Percentiles rank a stretch among this genome's conserved stretches.
These are phyloP conservation scores for Auricularia sp. DNA, from an alignment of 768 basidiomycete species.

Conservation along the genomic window DNA sequence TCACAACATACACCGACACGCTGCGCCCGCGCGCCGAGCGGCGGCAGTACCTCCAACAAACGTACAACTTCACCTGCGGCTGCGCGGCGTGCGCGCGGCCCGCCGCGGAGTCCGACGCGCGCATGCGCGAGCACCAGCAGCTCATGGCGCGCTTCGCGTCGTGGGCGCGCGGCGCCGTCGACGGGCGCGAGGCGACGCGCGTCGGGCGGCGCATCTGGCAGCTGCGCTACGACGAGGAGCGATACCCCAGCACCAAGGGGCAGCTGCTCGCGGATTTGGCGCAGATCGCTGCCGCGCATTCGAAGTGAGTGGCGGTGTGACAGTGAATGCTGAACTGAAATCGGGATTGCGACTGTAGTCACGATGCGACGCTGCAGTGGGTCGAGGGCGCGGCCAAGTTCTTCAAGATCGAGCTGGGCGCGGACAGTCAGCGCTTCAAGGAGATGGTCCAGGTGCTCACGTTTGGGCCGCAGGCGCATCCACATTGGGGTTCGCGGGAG, in stretches of 20 bases:
- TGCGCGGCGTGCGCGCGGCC: slow-evolving; percentile 51
- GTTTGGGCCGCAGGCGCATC: slow-evolving; percentile 30
- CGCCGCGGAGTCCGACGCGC: slow-evolving; percentile 31
- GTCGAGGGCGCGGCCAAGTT: slow-evolving; percentile 38
- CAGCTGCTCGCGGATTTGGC: slow-evolving; percentile 50
- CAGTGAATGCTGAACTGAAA: neutral
- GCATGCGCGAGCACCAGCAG: slow-evolving; percentile 30
- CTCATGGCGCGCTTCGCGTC: slow-evolving; percentile 26
- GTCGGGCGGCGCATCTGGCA: slow-evolving; percentile 43
- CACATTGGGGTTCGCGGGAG: slow-evolving; percentile 37
- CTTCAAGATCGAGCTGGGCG: slow-evolving; percentile 48
- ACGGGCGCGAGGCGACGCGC: slow-evolving; percentile 39
- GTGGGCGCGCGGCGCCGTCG: slow-evolving; percentile 39
- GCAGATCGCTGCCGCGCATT: slow-evolving; percentile 51
- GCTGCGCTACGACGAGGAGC: slow-evolving; percentile 30
- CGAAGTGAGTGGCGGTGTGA: slow-evolving; percentile 36
- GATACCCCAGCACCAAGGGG: slow-evolving; percentile 38
- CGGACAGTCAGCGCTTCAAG: slow-evolving; percentile 37
- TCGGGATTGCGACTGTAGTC: slow-evolving; percentile 22
- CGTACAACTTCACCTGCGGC: slow-evolving; percentile 50
- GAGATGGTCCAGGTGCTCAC: slow-evolving; percentile 27
- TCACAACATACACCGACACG: slow-evolving; percentile 52
- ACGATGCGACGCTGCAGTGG: slow-evolving; percentile 38
- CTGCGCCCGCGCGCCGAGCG: slow-evolving; percentile 42
- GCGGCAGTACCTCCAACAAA: slow-evolving; percentile 38